Evolutionary conservation across 331 rosid species (phyloP).

Genomic region (Dryas integrifolia): DNA sequence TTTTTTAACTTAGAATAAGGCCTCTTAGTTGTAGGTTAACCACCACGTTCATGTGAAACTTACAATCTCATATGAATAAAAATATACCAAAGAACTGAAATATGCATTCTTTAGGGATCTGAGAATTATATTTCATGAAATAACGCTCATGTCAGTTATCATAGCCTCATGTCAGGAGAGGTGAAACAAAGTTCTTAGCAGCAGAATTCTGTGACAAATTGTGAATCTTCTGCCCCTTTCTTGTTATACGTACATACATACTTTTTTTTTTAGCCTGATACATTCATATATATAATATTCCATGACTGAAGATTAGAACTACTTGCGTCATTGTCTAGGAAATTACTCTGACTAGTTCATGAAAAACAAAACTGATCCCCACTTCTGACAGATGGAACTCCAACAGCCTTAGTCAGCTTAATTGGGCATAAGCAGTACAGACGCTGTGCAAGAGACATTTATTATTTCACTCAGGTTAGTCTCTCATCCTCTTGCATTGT

Average conservation of each 20-base stretch:
- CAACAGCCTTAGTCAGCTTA: constrained; percentile 84
- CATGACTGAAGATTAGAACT: constrained; percentile 1
- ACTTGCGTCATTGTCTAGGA: constrained; percentile 6
- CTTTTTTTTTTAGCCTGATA: background rate
- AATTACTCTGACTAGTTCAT: constrained; percentile 13
- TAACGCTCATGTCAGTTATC: background rate
- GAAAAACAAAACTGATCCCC: constrained; percentile 15
- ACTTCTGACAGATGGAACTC: constrained; percentile 76
- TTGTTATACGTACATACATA: background rate
- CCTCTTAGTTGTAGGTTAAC: background rate
- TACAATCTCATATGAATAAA: background rate
- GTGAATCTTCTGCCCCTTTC: background rate
- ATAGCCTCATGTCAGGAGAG: background rate
- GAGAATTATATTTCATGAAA: background rate
- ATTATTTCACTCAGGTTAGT: constrained; percentile 86
- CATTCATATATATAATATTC: background rate
- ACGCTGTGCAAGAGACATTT: constrained; percentile 88
- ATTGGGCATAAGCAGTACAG: constrained; percentile 82
- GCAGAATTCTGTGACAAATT: background rate
- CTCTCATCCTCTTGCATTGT: constrained; percentile 2
- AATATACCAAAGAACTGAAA: background rate
- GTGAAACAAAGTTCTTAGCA: background rate
- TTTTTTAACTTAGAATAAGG: background rate
- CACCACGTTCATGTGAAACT: background rate
- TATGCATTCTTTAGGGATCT: background rate